Percentiles rank a stretch among this genome's conserved stretches.
Evolutionary conservation across 306 rosid species (phyloP).

Genomic region (Potentilla sterilis): DNA sequence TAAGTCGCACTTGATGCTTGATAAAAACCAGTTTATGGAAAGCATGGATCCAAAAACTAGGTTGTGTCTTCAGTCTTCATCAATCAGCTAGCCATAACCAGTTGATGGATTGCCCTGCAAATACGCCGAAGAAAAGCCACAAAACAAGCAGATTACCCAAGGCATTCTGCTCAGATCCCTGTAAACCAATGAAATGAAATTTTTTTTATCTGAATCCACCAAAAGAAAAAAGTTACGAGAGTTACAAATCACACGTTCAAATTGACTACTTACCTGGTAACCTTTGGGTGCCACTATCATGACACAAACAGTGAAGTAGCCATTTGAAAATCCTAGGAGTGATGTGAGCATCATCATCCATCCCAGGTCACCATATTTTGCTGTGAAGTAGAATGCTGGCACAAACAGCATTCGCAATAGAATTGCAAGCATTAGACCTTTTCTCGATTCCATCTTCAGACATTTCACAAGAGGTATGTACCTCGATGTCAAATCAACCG

Average conservation of each 20-base stretch:
- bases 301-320: slow-evolving; percentile 76
- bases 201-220: not conserved
- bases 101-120: slow-evolving; percentile 58
- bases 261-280: slow-evolving; percentile 51
- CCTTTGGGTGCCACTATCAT: slow-evolving; percentile 71
- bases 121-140: slow-evolving; percentile 49
- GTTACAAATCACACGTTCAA: not conserved
- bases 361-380: slow-evolving; percentile 78
- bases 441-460: slow-evolving; percentile 70
- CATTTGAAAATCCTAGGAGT: slow-evolving; percentile 61
- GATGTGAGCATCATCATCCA: slow-evolving; percentile 72
- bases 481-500: slow-evolving; percentile 55
- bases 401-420: slow-evolving; percentile 50
- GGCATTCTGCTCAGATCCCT: slow-evolving; percentile 95
- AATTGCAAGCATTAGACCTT: slow-evolving; percentile 40
- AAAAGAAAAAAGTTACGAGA: not conserved
- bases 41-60: too few relatives aligned
- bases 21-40: too few relatives aligned
- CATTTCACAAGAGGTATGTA: slow-evolving; percentile 58
- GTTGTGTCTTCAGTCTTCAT: not conserved
- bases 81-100: slow-evolving; percentile 57
- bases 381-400: slow-evolving; percentile 76
- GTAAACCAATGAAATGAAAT: slow-evolving; percentile 10
- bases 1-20: not conserved
- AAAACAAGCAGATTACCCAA: slow-evolving; percentile 74